Conservation (phyloP, 257 asterid genomes). For the Gardenia jasminoides region DNA sequence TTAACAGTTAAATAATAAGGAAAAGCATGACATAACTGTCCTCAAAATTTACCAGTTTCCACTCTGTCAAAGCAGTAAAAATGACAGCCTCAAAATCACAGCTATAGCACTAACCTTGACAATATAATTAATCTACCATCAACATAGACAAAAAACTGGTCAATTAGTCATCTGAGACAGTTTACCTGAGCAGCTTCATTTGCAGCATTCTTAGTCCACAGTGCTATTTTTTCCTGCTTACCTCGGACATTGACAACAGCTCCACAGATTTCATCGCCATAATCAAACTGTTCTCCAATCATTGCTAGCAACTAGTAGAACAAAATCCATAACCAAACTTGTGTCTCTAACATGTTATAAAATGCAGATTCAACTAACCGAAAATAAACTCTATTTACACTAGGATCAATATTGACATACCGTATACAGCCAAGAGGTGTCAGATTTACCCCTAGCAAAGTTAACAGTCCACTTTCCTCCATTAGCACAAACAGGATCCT, state of each 20-base stretch:
- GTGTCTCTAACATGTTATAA: background rate
- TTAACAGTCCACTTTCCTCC: slow-evolving; percentile 90
- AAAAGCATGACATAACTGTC: no score
- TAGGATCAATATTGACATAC: slow-evolving; percentile 34
- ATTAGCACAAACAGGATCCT: slow-evolving; percentile 89
- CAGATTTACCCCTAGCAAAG: slow-evolving; percentile 62
- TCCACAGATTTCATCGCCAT: slow-evolving; percentile 98
- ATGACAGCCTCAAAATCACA: no score
- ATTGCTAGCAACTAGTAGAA: slow-evolving; percentile 71
- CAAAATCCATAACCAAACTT: slow-evolving; percentile 11
- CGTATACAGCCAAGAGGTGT: slow-evolving; percentile 83
- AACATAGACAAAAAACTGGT: background rate
- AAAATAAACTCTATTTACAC: background rate
- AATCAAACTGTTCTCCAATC: slow-evolving; percentile 94
- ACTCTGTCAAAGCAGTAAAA: no score
- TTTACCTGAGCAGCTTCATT: slow-evolving; percentile 94
- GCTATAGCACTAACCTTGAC: background rate
- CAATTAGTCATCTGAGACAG: background rate
- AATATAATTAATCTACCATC: background rate
- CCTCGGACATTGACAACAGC: slow-evolving; percentile 80
- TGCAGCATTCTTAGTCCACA: slow-evolving; percentile 94
- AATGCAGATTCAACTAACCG: slow-evolving; percentile 4
- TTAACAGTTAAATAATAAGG: background rate
- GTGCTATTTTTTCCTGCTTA: slow-evolving; percentile 69
- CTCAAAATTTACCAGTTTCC: no score